Evolutionary conservation across 495 filamentous ascomycete genomes (phyloP).

Genomic region (Daldinia vernicosa): DNA sequence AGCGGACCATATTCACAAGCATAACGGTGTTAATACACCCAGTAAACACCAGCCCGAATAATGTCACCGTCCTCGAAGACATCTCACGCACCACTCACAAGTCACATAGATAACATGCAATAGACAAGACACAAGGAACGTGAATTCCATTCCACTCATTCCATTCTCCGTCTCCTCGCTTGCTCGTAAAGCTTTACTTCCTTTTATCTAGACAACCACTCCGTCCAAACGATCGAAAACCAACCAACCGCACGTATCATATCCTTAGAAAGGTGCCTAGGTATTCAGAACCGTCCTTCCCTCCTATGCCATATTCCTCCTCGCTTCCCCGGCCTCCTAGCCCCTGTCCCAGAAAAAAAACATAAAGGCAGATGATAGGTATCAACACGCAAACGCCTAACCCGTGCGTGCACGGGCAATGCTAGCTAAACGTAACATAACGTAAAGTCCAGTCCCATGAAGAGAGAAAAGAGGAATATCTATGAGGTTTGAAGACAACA

Average conservation of each 20-base stretch:
- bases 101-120: not conserved
- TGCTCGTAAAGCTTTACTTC: not conserved
- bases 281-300: not conserved
- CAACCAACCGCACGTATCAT: not conserved
- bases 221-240: not conserved
- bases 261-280: not conserved
- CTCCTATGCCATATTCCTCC: not conserved
- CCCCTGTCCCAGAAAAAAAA: not conserved
- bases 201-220: not conserved
- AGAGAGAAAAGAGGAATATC: not conserved
- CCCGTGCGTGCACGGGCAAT: slow-evolving; percentile 1
- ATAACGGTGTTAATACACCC: too few relatives aligned
- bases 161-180: not conserved
- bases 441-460: not conserved
- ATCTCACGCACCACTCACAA: too few relatives aligned
- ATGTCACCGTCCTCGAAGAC: too few relatives aligned
- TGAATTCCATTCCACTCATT: not conserved
- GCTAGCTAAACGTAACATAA: not conserved
- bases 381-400: slow-evolving; percentile 1
- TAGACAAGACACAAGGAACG: not conserved
- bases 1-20: too few relatives aligned
- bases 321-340: not conserved
- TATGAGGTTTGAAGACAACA: not conserved
- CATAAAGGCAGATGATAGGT: not conserved
- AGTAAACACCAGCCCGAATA: too few relatives aligned